Evolutionary conservation across 305 asterid genomes (phyloP).

Genomic region (Fraxinus ornus): DNA sequence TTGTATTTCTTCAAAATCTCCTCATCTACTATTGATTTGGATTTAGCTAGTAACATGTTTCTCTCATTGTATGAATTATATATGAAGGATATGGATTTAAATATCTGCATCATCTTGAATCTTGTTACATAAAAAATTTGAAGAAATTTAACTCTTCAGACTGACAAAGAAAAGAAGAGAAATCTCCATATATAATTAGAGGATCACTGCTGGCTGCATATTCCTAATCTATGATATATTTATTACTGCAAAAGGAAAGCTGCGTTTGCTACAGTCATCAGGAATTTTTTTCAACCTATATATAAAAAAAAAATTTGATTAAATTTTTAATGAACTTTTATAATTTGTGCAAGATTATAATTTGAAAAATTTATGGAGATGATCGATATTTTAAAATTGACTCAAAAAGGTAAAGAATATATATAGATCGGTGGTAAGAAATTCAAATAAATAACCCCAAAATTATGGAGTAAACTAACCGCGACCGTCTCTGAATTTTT

Average conservation of each 20-base stretch:
- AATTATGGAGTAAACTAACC: too few relatives aligned
- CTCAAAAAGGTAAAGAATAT: too few relatives aligned
- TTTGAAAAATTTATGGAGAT: too few relatives aligned
- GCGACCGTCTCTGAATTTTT: too few relatives aligned
- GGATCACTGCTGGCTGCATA: background rate
- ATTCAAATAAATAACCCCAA: too few relatives aligned
- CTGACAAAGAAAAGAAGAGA: background rate
- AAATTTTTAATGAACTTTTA: too few relatives aligned
- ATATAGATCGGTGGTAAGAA: too few relatives aligned
- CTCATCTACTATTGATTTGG: background rate
- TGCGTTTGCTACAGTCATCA: constrained; percentile 1
- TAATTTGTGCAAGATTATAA: background rate
- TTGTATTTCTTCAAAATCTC: background rate
- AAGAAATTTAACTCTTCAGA: constrained; percentile 21
- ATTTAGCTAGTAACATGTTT: constrained; percentile 13
- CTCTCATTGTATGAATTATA: constrained; percentile 27
- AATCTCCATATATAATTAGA: background rate
- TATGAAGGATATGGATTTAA: background rate
- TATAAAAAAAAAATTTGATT: background rate
- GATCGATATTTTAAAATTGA: too few relatives aligned
- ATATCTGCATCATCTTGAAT: background rate
- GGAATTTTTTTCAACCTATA: background rate
- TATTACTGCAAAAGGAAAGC: constrained; percentile 30
- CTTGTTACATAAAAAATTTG: background rate
- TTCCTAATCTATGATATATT: background rate